A percentile compares a stretch with the other conserved stretches of the same genome.
phyloP scores from a whole-genome alignment of 176 grass and related monocot genomes.

The Cymbopogon citratus region DNA sequence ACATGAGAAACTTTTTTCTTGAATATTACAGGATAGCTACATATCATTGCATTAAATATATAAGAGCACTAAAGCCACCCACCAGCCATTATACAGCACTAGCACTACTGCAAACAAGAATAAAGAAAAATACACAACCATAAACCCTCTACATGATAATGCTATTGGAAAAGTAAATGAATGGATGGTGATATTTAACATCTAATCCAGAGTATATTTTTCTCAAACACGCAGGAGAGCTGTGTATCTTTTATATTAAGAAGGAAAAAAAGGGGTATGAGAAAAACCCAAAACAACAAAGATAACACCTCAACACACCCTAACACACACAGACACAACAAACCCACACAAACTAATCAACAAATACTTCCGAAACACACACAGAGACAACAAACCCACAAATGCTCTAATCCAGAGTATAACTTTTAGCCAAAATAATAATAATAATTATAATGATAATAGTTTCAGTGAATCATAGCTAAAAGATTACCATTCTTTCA shows the following conservation, averaged over 20 bases:
- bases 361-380: too few species aligned
- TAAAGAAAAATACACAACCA: neutral
- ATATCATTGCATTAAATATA: neutral
- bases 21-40: neutral
- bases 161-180: neutral
- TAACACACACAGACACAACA: too few species aligned
- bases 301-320: too few species aligned
- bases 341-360: too few species aligned
- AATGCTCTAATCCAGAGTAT: neutral
- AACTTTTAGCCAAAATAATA: neutral
- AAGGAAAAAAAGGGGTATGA: too few species aligned
- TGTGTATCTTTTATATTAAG: too few species aligned
- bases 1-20: neutral
- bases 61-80: neutral
- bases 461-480: neutral
- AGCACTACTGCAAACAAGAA: neutral
- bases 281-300: too few species aligned
- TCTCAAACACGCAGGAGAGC: too few species aligned
- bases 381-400: too few species aligned
- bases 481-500: slow-evolving; percentile 38
- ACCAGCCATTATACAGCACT: neutral
- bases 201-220: neutral
- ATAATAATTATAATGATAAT: neutral
- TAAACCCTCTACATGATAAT: slow-evolving; percentile 1
- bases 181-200: neutral